phyloP scores from a whole-genome alignment of 768 basidiomycete genomes.

The Obba rivulosa region DNA sequence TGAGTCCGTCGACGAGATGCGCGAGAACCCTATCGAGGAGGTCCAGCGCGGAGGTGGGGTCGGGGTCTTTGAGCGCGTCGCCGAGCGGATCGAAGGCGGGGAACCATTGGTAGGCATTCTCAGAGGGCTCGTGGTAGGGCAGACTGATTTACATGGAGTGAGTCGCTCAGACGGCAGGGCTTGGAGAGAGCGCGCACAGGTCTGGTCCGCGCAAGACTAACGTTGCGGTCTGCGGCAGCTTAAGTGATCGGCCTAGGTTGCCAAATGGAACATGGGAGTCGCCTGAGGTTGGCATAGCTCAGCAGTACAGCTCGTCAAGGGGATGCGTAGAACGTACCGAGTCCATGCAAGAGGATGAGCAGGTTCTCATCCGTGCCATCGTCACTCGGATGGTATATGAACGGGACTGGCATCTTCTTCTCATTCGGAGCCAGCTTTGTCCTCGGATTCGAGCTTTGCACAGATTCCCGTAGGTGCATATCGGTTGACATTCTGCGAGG shows the following conservation, averaged over 20 bases:
- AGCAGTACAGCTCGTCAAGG: not conserved
- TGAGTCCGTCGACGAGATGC: slow-evolving; percentile 53
- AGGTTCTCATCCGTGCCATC: slow-evolving; percentile 87
- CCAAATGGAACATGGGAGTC: slow-evolving; percentile 78
- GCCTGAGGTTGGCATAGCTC: slow-evolving; percentile 39
- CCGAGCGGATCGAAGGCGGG: slow-evolving; percentile 76
- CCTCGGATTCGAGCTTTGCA: slow-evolving; percentile 7
- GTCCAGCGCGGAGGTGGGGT: slow-evolving; percentile 66
- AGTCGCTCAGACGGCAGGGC: not conserved
- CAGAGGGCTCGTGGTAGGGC: slow-evolving; percentile 36
- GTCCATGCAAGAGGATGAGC: slow-evolving; percentile 77
- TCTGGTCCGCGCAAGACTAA: slow-evolving; percentile 79
- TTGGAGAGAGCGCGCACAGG: slow-evolving; percentile 39
- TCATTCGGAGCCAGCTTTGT: slow-evolving; percentile 46
- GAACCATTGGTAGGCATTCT: slow-evolving; percentile 85
- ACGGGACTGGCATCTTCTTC: slow-evolving; percentile 46
- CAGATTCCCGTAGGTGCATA: slow-evolving; percentile 8
- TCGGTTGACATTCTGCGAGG: not conserved
- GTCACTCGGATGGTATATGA: slow-evolving; percentile 65
- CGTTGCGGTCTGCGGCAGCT: slow-evolving; percentile 85
- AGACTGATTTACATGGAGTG: not conserved
- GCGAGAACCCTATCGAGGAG: slow-evolving; percentile 46
- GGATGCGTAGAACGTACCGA: slow-evolving; percentile 47
- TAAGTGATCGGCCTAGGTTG: slow-evolving; percentile 65
- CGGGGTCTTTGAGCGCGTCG: slow-evolving; percentile 60